Percentiles rank a stretch among this genome's conserved stretches.
These are phyloP conservation scores for Komagataella phaffii DNA, from an alignment of 805 yeast genomes.

Conservation along the genomic window DNA sequence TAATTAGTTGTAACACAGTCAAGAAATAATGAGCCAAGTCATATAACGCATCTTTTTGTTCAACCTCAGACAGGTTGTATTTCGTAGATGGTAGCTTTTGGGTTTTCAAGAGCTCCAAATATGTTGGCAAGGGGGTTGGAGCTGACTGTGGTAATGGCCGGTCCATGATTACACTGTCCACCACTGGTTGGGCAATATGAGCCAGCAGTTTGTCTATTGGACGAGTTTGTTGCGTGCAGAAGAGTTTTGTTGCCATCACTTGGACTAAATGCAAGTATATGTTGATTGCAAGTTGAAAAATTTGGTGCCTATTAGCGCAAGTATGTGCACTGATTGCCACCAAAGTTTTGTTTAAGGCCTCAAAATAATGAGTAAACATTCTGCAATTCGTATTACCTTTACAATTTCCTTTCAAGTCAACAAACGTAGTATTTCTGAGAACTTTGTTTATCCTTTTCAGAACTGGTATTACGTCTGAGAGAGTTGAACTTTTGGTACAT, in stretches of 20 bases:
- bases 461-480: not conserved
- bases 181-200: not conserved
- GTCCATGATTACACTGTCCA: not conserved
- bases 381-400: not conserved
- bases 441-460: not conserved
- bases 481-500: not conserved
- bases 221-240: not conserved
- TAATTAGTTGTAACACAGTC: not conserved
- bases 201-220: not conserved
- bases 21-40: not conserved
- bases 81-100: not conserved
- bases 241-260: not conserved
- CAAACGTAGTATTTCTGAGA: not conserved
- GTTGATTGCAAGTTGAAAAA: not conserved
- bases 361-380: not conserved
- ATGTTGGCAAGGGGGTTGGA: not conserved
- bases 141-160: not conserved
- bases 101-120: not conserved
- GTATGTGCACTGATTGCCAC: not conserved
- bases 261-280: not conserved
- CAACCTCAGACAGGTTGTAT: not conserved
- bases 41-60: not conserved
- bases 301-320: not conserved
- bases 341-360: not conserved
- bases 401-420: not conserved